phyloP scores from a whole-genome alignment of 2,329 filamentous ascomycete species.

The Botrytis aclada region DNA sequence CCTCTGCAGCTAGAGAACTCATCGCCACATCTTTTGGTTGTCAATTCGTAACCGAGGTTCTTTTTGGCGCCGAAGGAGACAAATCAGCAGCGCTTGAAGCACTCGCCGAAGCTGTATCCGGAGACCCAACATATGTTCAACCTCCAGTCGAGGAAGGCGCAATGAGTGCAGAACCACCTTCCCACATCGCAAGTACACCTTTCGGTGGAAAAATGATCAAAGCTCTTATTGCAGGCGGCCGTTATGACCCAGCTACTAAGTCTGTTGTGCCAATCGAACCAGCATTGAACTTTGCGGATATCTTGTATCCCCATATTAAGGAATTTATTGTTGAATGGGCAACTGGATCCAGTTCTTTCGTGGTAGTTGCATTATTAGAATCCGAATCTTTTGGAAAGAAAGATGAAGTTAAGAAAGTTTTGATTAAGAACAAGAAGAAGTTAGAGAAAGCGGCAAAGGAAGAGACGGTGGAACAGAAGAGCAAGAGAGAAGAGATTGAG shows the following conservation, averaged over 20 bases:
- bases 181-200: constrained; percentile 59
- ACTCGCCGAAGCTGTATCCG: constrained; percentile 60
- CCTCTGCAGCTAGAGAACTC: constrained; percentile 63
- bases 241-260: constrained; percentile 73
- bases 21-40: constrained; percentile 76
- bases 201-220: constrained; percentile 83
- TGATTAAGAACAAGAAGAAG: constrained; percentile 71
- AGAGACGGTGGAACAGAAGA: constrained; percentile 54
- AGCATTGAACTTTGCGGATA: constrained; percentile 73
- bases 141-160: constrained; percentile 41
- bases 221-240: constrained; percentile 83
- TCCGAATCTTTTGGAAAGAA: constrained; percentile 65
- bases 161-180: constrained; percentile 21
- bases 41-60: constrained; percentile 78
- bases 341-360: constrained; percentile 79
- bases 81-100: constrained; percentile 72
- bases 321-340: constrained; percentile 78
- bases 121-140: constrained; percentile 45
- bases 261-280: constrained; percentile 69
- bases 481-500: constrained; percentile 44
- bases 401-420: constrained; percentile 62
- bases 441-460: constrained; percentile 65
- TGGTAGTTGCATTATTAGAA: constrained; percentile 78
- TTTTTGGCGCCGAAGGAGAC: constrained; percentile 73
- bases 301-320: constrained; percentile 79